Evolutionary conservation across 805 yeast species (phyloP), one percentile per base, ranked within the genome.

Genomic region (Pachysolen tannophilus): DNA sequence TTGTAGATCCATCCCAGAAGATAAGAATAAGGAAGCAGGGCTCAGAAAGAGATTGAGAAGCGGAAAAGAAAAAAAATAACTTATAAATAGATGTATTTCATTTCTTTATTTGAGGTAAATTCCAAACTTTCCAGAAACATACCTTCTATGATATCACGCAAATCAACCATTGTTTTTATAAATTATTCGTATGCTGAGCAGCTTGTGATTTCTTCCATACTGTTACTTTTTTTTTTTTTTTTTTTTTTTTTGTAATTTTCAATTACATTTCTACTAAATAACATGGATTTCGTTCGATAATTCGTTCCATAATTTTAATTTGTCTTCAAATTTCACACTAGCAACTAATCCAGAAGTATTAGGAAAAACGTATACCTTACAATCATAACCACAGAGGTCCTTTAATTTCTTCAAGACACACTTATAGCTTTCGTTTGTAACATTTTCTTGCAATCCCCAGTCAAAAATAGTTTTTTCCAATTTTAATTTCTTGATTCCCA

Each of bases 281-380:
- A n/a, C n/a, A n/a, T n/a, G n/a, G n/a, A 57, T 41, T 31, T 49
- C 56, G 13, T 36, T 40, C 5, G 50, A 48, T 35, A 79, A 44
- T 9, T 52, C 52, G 10, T 47, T 45, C 86, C 86, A 80, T 13
- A 68, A 43, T 4, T 38, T 45, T 33, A 72, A 47, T 47, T 76
- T 76, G 26, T 61, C 65, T 0, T 54, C 58, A 37, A 58, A 59
- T 13, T 27, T 36, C 20, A 63, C 56, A 47, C 75, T 56, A 8
- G 79, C 67, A 7, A 78, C 88, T 6, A 82, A 53, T 2, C 90
- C 90, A 5, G 86, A 78, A 0, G 88, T 80, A 30, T 77, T 77
- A 3, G 88, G 87, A 19, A 80, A 66, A 5, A 82, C 86, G 52
- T 65, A 76, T 0, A 74, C 50, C 5, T 48, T 38, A n/a, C 48